phyloP scores from a whole-genome alignment of 306 rosid species.

The Aeschynomene evenia region DNA sequence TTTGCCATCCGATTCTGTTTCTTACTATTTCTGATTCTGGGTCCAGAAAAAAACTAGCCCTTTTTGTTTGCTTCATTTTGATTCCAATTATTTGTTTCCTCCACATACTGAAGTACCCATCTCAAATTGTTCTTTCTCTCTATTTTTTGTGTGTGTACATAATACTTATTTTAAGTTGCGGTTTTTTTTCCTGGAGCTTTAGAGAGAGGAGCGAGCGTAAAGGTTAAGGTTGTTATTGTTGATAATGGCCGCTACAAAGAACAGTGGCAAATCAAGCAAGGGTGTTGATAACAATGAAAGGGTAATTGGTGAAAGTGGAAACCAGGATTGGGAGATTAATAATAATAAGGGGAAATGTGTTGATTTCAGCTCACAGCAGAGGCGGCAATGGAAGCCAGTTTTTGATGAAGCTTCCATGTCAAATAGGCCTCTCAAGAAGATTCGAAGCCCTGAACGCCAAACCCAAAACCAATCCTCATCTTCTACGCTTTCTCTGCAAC shows the following conservation, averaged over 20 bases:
- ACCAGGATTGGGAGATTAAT: slow-evolving; percentile 35
- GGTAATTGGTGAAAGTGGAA: slow-evolving; percentile 28
- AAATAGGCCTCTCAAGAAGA: slow-evolving; percentile 58
- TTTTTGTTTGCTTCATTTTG: background rate
- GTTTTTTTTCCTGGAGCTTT: background rate
- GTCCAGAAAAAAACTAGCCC: background rate
- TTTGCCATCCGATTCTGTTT: slow-evolving; percentile 45
- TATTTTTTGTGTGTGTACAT: background rate
- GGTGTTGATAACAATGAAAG: slow-evolving; percentile 32
- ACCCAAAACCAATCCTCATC: slow-evolving; percentile 22
- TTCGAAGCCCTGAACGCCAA: slow-evolving; percentile 48
- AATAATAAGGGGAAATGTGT: slow-evolving; percentile 35
- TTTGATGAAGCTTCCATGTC: slow-evolving; percentile 52
- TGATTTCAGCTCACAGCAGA: slow-evolving; percentile 37
- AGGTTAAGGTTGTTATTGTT: background rate
- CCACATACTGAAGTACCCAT: background rate
- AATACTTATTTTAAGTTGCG: background rate
- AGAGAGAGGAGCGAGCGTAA: slow-evolving; percentile 36
- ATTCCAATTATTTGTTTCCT: background rate
- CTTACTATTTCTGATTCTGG: slow-evolving; percentile 11
- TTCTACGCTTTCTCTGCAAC: slow-evolving; percentile 27
- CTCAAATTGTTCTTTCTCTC: background rate
- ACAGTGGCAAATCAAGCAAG: slow-evolving; percentile 46
- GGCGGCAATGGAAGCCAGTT: slow-evolving; percentile 44
- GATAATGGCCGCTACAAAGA: slow-evolving; percentile 44